phyloP scores from a whole-genome alignment of 1,284 basidiomycete species.

The Calocybe gambosa region DNA sequence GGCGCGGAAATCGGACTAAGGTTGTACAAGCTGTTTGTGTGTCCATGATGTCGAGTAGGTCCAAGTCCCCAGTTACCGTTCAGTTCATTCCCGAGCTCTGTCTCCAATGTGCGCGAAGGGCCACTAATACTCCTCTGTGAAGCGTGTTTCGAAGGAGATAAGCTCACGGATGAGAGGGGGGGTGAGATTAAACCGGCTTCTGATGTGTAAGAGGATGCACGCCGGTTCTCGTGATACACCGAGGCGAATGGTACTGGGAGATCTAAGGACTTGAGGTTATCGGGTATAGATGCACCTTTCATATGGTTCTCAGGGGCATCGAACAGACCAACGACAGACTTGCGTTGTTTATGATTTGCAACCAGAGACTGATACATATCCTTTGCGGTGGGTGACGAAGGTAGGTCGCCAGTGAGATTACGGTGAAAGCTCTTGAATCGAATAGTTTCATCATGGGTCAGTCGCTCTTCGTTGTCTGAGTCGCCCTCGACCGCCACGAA shows the following conservation, averaged over 20 bases:
- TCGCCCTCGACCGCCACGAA: conserved; percentile 37
- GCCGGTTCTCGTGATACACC: conserved; percentile 17
- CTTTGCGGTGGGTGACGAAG: conserved; percentile 15
- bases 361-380: conserved; percentile 8
- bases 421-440: conserved; percentile 35
- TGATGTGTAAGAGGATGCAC: conserved; percentile 20
- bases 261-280: conserved; percentile 12
- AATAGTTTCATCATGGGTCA: conserved; percentile 25
- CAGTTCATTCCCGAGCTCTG: conserved; percentile 53
- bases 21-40: conserved; percentile 47
- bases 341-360: conserved; percentile 33
- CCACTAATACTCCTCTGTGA: conserved; percentile 21
- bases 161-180: conserved; percentile 29
- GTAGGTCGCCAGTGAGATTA: conserved; percentile 24
- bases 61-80: conserved; percentile 37
- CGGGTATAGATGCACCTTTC: conserved; percentile 12
- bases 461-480: conserved; percentile 21
- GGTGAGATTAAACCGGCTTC: conserved; percentile 24
- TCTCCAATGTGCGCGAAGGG: conserved; percentile 42
- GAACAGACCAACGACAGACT: conserved; percentile 61
- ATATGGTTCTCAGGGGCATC: conserved; percentile 26
- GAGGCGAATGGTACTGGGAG: conserved; percentile 20
- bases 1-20: conserved; percentile 33
- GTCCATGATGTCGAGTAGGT: conserved; percentile 36
- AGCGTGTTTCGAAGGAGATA: conserved; percentile 21